These are phyloP conservation scores for Albifimbria verrucaria DNA, from an alignment of 2,329 filamentous ascomycete species.

Conservation along the genomic window DNA sequence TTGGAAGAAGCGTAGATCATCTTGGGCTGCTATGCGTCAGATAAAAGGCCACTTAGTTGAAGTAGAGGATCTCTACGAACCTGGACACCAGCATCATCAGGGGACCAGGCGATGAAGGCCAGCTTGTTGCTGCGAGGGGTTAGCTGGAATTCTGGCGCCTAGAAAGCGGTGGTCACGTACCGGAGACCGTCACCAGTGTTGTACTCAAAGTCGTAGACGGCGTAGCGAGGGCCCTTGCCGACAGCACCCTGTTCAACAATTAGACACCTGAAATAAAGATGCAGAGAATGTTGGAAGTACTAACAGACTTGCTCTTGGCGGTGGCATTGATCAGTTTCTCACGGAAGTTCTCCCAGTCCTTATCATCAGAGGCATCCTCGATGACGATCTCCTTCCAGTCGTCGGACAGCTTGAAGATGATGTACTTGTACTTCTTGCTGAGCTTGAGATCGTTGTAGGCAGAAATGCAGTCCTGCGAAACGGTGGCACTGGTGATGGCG, in stretches of 20 bases:
- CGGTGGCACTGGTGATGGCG: conserved; percentile 56
- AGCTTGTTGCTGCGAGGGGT: conserved; percentile 63
- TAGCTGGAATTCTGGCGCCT: conserved; percentile 17
- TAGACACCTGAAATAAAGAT: background rate
- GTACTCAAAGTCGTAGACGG: conserved; percentile 83
- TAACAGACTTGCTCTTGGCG: conserved; percentile 66
- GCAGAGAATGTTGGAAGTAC: too few species aligned
- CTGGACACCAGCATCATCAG: conserved; percentile 76
- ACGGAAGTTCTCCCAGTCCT: conserved; percentile 71
- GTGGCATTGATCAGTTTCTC: conserved; percentile 72
- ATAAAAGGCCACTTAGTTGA: too few species aligned
- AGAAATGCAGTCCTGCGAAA: conserved; percentile 67
- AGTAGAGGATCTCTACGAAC: conserved; percentile 50
- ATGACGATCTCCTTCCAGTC: conserved; percentile 80
- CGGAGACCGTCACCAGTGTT: conserved; percentile 69
- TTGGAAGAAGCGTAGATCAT: conserved; percentile 91
- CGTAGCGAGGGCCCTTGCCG: conserved; percentile 73
- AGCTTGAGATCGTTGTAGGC: conserved; percentile 82
- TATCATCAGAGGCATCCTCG: conserved; percentile 65
- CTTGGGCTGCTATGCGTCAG: conserved; percentile 58
- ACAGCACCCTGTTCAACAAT: conserved; percentile 43
- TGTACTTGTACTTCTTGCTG: conserved; percentile 76
- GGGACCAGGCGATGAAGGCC: conserved; percentile 75
- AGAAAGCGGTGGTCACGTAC: conserved; percentile 35
- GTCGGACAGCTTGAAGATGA: conserved; percentile 85